These are phyloP conservation scores for Amoebophrya sp. DNA, from an alignment of 169 alveolate genomes.

Conservation along the genomic window DNA sequence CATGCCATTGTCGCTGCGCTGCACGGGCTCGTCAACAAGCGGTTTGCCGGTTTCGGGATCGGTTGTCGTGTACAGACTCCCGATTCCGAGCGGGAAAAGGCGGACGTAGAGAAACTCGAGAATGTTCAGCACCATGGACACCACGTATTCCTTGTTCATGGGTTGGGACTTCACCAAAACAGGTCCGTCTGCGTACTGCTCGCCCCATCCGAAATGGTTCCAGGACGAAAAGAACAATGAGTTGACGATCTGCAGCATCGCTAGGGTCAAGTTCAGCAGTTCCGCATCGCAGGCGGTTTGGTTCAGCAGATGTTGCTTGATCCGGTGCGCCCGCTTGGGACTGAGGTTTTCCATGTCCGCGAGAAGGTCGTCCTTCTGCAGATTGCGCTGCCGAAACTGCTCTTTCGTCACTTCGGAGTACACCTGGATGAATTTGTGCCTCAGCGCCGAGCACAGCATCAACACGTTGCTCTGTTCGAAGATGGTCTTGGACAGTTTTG, in stretches of 20 bases:
- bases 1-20: background rate
- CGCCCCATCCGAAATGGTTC: background rate
- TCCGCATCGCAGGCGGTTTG: constrained; percentile 16
- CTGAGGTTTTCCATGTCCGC: background rate
- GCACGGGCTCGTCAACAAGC: background rate
- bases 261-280: background rate
- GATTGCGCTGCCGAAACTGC: background rate
- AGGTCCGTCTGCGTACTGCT: constrained; percentile 25
- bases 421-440: constrained; percentile 14
- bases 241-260: background rate
- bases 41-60: no score
- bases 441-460: background rate
- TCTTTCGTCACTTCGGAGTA: background rate
- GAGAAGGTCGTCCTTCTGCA: background rate
- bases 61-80: background rate
- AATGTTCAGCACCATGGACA: background rate
- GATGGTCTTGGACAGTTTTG: background rate
- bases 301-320: constrained; percentile 6
- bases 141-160: background rate
- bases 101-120: background rate
- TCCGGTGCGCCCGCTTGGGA: background rate
- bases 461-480: background rate
- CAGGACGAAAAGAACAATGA: background rate
- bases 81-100: background rate
- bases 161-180: background rate